These are phyloP conservation scores for Fraxinus albicans DNA, from an alignment of 305 asterid species.

Conservation along the genomic window DNA sequence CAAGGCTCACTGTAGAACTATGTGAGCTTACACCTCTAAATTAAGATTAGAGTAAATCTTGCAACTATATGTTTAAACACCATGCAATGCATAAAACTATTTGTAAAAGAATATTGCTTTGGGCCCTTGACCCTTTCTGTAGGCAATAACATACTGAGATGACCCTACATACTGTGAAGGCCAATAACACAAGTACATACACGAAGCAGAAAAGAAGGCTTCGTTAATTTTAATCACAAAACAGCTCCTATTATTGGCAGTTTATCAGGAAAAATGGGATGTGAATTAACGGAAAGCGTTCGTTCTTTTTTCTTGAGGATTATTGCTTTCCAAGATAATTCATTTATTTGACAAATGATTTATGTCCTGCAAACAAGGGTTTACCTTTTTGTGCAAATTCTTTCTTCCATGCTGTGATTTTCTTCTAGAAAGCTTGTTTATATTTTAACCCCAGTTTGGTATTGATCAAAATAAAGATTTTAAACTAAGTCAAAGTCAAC, in stretches of 20 bases:
- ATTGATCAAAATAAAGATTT: background rate
- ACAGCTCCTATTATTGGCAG: background rate
- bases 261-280: constrained; percentile 1
- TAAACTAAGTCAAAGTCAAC: background rate
- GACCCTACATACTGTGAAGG: background rate
- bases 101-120: background rate
- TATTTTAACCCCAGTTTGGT: background rate
- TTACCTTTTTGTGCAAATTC: constrained; percentile 11
- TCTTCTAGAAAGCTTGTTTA: background rate
- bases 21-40: background rate
- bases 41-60: background rate
- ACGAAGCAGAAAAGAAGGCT: background rate
- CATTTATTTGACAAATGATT: background rate
- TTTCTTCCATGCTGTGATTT: constrained; percentile 15
- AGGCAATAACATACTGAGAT: background rate
- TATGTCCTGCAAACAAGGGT: background rate
- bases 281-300: background rate
- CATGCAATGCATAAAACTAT: background rate
- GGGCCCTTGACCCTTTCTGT: background rate
- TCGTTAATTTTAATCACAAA: background rate
- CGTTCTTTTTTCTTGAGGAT: background rate
- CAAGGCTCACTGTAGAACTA: background rate
- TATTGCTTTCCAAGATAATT: background rate
- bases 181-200: background rate
- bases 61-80: background rate